These are phyloP conservation scores for Fistulinella prunicolor DNA, from an alignment of 768 basidiomycete species.

Conservation along the genomic window DNA sequence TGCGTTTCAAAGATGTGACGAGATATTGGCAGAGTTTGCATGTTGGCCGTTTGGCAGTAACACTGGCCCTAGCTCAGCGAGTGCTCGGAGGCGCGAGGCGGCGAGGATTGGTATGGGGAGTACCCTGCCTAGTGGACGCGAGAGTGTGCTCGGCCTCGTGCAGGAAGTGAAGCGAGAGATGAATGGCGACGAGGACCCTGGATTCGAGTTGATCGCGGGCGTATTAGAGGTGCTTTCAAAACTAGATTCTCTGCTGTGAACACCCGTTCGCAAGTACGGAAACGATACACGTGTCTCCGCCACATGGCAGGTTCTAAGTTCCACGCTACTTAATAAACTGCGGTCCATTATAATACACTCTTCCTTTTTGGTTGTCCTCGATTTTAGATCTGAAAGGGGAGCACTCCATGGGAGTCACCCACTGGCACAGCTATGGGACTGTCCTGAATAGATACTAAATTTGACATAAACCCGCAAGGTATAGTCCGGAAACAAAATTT, in stretches of 20 bases:
- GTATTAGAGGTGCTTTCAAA: conserved; percentile 92
- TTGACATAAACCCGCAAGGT: too few relatives aligned
- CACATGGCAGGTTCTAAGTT: conserved; percentile 1
- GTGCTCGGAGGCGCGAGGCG: conserved; percentile 40
- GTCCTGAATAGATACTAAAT: too few relatives aligned
- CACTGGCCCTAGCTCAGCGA: conserved; percentile 31
- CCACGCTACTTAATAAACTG: conserved; percentile 8
- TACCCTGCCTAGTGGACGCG: conserved; percentile 49
- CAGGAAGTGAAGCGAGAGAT: conserved; percentile 73
- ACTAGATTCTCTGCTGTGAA: conserved; percentile 64
- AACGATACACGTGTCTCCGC: not conserved
- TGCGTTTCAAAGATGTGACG: conserved; percentile 91
- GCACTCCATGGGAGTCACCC: too few relatives aligned
- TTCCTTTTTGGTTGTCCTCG: not conserved
- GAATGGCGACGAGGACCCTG: conserved; percentile 71
- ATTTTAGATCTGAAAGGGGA: not conserved
- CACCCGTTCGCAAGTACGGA: not conserved
- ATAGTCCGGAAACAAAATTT: too few relatives aligned
- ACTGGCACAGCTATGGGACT: too few relatives aligned
- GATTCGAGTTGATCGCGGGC: conserved; percentile 88
- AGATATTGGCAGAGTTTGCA: conserved; percentile 88
- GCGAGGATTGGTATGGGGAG: conserved; percentile 56
- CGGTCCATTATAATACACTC: conserved; percentile 10
- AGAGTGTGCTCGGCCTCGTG: conserved; percentile 71
- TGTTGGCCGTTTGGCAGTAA: conserved; percentile 80